Conservation (phyloP, 2,329 filamentous ascomycete genomes). For the Aspergillus piperis region DNA sequence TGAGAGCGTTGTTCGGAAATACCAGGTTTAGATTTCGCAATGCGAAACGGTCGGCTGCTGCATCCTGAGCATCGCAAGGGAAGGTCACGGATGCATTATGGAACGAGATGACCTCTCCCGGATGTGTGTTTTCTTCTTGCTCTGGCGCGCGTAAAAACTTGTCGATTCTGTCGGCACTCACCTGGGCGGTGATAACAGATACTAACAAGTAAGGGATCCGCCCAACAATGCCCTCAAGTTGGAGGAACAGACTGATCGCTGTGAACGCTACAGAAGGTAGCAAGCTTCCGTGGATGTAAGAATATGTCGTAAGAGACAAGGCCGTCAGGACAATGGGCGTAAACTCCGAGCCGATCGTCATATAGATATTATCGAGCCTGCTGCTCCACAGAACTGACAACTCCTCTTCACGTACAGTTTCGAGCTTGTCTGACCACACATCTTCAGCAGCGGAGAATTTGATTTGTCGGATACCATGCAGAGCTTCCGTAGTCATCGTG, state of each 20-base stretch:
- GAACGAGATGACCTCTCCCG: constrained; percentile 64
- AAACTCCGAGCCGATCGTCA: constrained; percentile 68
- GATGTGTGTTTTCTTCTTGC: constrained; percentile 51
- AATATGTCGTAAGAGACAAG: constrained; percentile 67
- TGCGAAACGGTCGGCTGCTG: constrained; percentile 55
- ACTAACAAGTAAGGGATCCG: constrained; percentile 71
- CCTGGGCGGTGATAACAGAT: constrained; percentile 66
- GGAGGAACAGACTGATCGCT: constrained; percentile 70
- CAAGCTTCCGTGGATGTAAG: constrained; percentile 61
- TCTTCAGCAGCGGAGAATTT: constrained; percentile 76
- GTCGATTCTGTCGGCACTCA: constrained; percentile 69
- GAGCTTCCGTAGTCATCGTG: constrained; percentile 70
- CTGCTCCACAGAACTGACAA: constrained; percentile 65
- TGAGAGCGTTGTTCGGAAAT: constrained; percentile 69
- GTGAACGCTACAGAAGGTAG: constrained; percentile 76
- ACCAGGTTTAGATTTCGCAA: constrained; percentile 64
- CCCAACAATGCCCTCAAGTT: constrained; percentile 67
- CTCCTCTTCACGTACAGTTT: constrained; percentile 64
- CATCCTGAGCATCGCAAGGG: constrained; percentile 53
- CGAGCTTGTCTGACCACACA: constrained; percentile 72
- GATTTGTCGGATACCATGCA: constrained; percentile 78
- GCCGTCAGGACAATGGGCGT: constrained; percentile 72
- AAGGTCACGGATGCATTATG: constrained; percentile 72
- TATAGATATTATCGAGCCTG: constrained; percentile 62
- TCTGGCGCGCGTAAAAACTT: constrained; percentile 69